Base-by-base conservation (phyloP, 805 yeast species). In the Saccharomycopsis sp. region DNA sequence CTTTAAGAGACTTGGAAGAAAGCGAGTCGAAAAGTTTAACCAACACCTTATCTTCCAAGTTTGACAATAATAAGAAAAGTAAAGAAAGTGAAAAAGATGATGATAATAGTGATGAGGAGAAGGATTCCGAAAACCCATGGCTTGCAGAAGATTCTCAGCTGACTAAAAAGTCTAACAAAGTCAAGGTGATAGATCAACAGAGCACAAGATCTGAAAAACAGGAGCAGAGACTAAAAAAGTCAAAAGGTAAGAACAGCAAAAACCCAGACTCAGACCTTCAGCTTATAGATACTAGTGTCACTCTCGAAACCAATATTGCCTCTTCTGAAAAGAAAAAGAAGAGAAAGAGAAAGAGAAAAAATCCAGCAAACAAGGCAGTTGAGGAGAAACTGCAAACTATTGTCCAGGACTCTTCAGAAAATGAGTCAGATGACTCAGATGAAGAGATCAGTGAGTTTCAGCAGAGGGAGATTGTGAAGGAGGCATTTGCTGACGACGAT, bases 401-500 rank as follows among this genome's bases (percentile, higher is more conserved):
- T 53, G 64, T 21, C 21, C 70, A 65, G n/a, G 73, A 67, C 4
- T 70, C 70, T 16, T 73, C 69, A 50, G 66, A 68, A 14, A 82
- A 73, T 24, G 75, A 73, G 56, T 76, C 71, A n/a, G 78, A 74
- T n/a, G 82, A 73, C 2, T 78, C 72, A 15, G 79, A 73, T 16
- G 73, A 68, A 5, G 71, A 69, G 1, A 69, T 73, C 34, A 75
- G 74, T 59, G 77, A 81, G 79, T 89, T 91, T 75, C 81, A 82
- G 64, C 96, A 91, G 67, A 83, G 83, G 63, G 91, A 89, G 56
- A 76, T 94, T 51, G 87, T 94, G 61, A 82, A 85, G 61, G 86
- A 91, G 68, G 99, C 98, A 0, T 94, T 94, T 77, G 97, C 97
- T 2, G 98, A 98, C 24, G 99, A 94, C 73, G 94, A 94, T 68